phyloP scores from a whole-genome alignment of 176 grass and related monocot species.

The Oryza glumipatula region DNA sequence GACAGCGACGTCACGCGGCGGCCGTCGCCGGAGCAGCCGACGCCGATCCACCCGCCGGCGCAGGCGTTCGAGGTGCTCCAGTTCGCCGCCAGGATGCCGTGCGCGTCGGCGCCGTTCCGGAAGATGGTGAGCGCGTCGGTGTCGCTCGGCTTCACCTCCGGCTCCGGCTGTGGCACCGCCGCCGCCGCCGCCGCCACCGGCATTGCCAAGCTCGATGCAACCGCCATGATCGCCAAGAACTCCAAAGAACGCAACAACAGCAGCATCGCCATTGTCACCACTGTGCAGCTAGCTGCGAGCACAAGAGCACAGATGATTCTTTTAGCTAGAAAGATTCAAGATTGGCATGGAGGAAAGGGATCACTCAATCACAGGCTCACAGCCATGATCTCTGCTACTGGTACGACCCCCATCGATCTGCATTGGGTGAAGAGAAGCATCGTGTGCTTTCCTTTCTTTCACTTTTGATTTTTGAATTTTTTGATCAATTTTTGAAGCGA shows the following conservation, averaged over 20 bases:
- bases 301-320: background rate
- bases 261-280: slow-evolving; percentile 24
- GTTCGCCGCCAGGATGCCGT: slow-evolving; percentile 68
- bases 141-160: slow-evolving; percentile 67
- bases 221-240: slow-evolving; percentile 29
- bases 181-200: background rate
- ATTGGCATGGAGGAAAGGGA: background rate
- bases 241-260: background rate
- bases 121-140: slow-evolving; percentile 73
- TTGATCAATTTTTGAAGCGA: background rate
- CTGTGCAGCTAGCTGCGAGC: background rate
- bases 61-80: slow-evolving; percentile 77
- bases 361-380: slow-evolving; percentile 18
- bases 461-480: slow-evolving; percentile 45
- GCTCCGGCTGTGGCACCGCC: slow-evolving; percentile 27
- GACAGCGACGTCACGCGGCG: slow-evolving; percentile 63
- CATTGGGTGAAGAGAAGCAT: slow-evolving; percentile 33
- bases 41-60: slow-evolving; percentile 57
- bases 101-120: slow-evolving; percentile 56
- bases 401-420: slow-evolving; percentile 37
- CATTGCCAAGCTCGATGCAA: slow-evolving; percentile 23
- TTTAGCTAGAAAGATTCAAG: background rate
- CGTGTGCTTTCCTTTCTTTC: background rate
- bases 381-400: slow-evolving; percentile 33
- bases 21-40: slow-evolving; percentile 52